A percentile compares a stretch with the other conserved stretches of the same genome.
These are phyloP conservation scores for Cercospora beticola DNA, from an alignment of 2,329 filamentous ascomycete species.

Conservation along the genomic window DNA sequence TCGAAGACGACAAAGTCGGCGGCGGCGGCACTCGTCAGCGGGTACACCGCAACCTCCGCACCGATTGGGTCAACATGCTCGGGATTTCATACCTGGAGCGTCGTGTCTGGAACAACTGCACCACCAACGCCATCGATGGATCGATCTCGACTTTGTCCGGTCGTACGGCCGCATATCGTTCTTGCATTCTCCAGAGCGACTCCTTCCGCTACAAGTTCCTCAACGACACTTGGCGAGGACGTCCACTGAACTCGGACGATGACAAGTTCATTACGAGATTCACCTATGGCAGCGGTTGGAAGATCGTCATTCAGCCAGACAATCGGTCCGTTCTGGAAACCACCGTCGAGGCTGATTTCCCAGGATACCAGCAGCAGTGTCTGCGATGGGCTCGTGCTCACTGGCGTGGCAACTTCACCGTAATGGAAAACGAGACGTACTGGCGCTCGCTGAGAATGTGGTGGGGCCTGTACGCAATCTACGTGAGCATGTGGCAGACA, in stretches of 20 bases:
- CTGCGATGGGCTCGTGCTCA: constrained; percentile 60
- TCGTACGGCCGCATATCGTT: constrained; percentile 54
- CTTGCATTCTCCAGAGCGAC: constrained; percentile 49
- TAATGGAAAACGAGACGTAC: constrained; percentile 43
- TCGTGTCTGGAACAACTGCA: constrained; percentile 61
- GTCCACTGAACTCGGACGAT: constrained; percentile 56
- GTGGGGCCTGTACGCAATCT: constrained; percentile 59
- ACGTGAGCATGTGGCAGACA: constrained; percentile 55
- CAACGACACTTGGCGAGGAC: constrained; percentile 54
- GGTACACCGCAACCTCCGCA: constrained; percentile 44
- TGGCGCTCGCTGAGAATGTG: constrained; percentile 42
- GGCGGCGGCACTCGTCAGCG: constrained; percentile 59
- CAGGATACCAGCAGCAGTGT: constrained; percentile 55
- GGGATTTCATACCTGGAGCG: constrained; percentile 60
- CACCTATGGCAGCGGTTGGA: constrained; percentile 52
- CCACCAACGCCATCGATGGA: constrained; percentile 58
- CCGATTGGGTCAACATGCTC: constrained; percentile 53
- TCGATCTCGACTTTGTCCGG: constrained; percentile 61
- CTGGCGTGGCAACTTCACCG: constrained; percentile 56
- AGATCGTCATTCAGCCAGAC: constrained; percentile 56
- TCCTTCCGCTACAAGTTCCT: constrained; percentile 49
- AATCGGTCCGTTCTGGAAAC: constrained; percentile 53
- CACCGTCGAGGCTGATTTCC: constrained; percentile 49
- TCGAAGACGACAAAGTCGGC: constrained; percentile 51
- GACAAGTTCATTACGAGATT: constrained; percentile 63